Evolutionary conservation across 75 land plant genomes (phyloP).

Genomic region (Picea glauca): DNA sequence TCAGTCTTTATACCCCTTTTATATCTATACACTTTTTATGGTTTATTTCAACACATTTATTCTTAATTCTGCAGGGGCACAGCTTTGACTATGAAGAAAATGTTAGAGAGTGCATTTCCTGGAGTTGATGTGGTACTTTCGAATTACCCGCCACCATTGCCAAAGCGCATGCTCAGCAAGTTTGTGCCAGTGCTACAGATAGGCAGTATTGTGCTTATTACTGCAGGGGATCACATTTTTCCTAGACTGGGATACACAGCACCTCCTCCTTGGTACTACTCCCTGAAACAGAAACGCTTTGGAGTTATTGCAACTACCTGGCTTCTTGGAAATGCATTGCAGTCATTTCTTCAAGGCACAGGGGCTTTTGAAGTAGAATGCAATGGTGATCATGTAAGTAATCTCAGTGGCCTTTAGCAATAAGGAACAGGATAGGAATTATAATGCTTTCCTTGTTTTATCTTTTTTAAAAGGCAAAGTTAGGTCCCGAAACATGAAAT

Average conservation of each 20-base stretch:
- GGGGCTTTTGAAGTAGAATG: conserved; percentile 81
- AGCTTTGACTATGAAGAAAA: conserved; percentile 62
- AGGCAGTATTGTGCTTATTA: conserved; percentile 46
- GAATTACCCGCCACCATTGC: conserved; percentile 74
- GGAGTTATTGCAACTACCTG: conserved; percentile 63
- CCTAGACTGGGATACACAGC: conserved; percentile 59
- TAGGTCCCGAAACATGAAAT: not conserved
- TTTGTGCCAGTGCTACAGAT: conserved; percentile 57
- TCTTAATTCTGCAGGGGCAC: conserved; percentile 46
- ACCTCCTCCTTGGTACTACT: conserved; percentile 70
- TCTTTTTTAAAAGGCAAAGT: not conserved
- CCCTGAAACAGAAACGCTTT: conserved; percentile 65
- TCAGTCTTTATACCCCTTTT: no score
- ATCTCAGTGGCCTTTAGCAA: not conserved
- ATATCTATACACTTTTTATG: not conserved
- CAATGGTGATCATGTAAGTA: conserved; percentile 64
- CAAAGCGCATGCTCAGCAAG: conserved; percentile 72
- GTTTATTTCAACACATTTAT: not conserved
- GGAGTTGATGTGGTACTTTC: conserved; percentile 54
- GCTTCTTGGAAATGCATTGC: conserved; percentile 71
- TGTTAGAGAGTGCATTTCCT: conserved; percentile 64
- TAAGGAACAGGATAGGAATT: not conserved
- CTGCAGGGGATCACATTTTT: conserved; percentile 80
- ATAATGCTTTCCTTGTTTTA: not conserved
- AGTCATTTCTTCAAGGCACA: conserved; percentile 61